Percentiles rank a stretch among this genome's conserved stretches.
These are phyloP conservation scores for Mycena belliarum DNA, from an alignment of 768 basidiomycete genomes.

Conservation along the genomic window DNA sequence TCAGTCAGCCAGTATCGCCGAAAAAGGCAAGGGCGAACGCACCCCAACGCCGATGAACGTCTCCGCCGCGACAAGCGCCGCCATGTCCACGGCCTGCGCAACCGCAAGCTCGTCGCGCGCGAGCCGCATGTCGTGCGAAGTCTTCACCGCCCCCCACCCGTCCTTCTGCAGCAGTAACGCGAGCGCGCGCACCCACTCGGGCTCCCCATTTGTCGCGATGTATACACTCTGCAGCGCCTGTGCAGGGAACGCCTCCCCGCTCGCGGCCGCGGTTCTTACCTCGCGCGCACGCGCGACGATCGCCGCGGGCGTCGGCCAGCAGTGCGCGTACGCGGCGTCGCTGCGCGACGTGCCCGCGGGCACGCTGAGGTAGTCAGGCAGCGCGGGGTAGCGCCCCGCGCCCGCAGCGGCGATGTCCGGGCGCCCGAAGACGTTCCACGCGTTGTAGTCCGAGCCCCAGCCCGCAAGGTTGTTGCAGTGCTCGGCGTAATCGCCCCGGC, in stretches of 20 bases:
- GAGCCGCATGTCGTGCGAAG: slow-evolving; percentile 4
- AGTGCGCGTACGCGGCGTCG: slow-evolving; percentile 7
- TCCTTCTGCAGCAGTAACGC: not conserved
- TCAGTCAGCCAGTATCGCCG: too few relatives aligned
- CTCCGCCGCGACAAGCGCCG: slow-evolving; percentile 5
- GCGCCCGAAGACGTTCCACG: slow-evolving; percentile 13
- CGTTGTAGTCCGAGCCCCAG: slow-evolving; percentile 4
- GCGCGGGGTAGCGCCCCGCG: not conserved
- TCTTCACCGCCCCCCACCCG: not conserved
- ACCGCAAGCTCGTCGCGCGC: slow-evolving; percentile 6
- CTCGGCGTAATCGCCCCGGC: slow-evolving; percentile 16
- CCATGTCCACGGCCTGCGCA: slow-evolving; percentile 17
- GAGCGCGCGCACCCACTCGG: not conserved
- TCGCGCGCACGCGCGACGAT: not conserved
- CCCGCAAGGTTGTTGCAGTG: slow-evolving; percentile 15
- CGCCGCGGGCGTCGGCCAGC: not conserved
- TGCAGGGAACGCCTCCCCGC: not conserved
- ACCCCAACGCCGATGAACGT: slow-evolving; percentile 14
- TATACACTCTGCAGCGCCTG: not conserved
- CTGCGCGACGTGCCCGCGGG: not conserved
- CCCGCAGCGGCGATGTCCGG: not conserved
- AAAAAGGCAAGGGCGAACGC: not conserved
- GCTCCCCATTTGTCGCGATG: slow-evolving; percentile 10
- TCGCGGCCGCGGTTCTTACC: too few relatives aligned
- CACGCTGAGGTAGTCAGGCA: slow-evolving; percentile 7